Evolutionary conservation across 768 basidiomycete species (phyloP).

Genomic region (Albatrellus ellisii): DNA sequence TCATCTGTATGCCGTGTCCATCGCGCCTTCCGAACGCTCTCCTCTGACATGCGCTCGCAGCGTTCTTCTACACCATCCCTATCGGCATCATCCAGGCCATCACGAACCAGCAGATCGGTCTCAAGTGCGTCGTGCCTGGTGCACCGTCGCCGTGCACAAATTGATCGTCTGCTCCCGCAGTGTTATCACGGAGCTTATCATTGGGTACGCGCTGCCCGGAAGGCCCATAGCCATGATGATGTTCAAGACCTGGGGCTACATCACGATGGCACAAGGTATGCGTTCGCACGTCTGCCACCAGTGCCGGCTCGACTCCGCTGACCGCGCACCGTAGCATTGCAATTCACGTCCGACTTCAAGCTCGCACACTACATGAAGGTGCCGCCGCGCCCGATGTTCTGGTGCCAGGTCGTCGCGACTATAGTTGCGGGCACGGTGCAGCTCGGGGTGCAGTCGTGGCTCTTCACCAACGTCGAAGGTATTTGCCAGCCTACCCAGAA

Average conservation of each 20-base stretch:
- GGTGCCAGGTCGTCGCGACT: conserved; percentile 52
- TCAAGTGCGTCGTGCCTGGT: conserved; percentile 20
- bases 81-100: conserved; percentile 56
- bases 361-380: conserved; percentile 62
- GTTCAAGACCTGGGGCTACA: conserved; percentile 64
- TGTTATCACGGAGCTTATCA: conserved; percentile 70
- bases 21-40: too few species aligned
- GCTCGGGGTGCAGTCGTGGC: conserved; percentile 65
- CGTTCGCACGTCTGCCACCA: not conserved
- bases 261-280: conserved; percentile 40
- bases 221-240: conserved; percentile 72
- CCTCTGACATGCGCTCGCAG: not conserved
- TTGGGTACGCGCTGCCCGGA: conserved; percentile 72
- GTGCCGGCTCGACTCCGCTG: not conserved
- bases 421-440: conserved; percentile 59
- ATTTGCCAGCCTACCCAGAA: conserved; percentile 42
- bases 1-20: conserved; percentile 31
- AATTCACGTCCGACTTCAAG: conserved; percentile 67
- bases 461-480: conserved; percentile 53
- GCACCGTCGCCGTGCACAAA: not conserved
- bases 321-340: conserved; percentile 26
- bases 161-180: not conserved
- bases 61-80: conserved; percentile 33
- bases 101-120: conserved; percentile 66
- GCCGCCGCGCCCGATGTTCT: conserved; percentile 53